phyloP scores from a whole-genome alignment of 768 basidiomycete species.

The Chalciporus piperatus region DNA sequence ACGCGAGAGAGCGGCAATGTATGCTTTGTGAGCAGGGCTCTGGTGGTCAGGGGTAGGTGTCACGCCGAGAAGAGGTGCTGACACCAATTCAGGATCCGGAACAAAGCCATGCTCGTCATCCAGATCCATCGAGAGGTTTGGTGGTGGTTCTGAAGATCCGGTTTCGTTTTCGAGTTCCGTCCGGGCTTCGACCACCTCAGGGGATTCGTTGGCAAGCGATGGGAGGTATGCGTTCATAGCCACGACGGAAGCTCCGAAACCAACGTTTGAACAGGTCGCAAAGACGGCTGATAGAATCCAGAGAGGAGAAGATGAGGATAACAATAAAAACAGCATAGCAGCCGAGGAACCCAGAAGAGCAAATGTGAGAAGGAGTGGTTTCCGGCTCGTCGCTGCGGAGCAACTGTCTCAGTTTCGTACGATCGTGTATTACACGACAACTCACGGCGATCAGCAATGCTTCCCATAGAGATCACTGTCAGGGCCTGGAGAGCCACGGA shows the following conservation, averaged over 20 bases:
- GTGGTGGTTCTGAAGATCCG: conserved; percentile 11
- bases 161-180: conserved; percentile 25
- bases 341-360: conserved; percentile 69
- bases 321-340: conserved; percentile 65
- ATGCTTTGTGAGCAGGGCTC: conserved; percentile 34
- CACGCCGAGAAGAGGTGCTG: conserved; percentile 37
- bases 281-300: conserved; percentile 71
- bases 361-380: conserved; percentile 72
- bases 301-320: conserved; percentile 66
- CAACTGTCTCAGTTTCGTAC: background rate
- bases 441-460: conserved; percentile 87
- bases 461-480: conserved; percentile 93
- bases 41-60: conserved; percentile 9
- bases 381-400: conserved; percentile 63
- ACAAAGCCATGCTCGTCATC: conserved; percentile 5
- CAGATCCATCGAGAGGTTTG: conserved; percentile 21
- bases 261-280: conserved; percentile 76
- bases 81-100: conserved; percentile 25
- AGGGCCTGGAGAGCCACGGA: conserved; percentile 89
- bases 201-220: conserved; percentile 60
- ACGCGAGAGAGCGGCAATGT: conserved; percentile 59
- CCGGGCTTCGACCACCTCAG: conserved; percentile 49
- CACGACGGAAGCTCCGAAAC: conserved; percentile 83
- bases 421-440: conserved; percentile 2
- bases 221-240: conserved; percentile 92